A percentile compares a stretch with the other conserved stretches of the same genome.
Conservation (phyloP, 2,329 filamentous ascomycete genomes). For the Pseudopyricularia cyperi region DNA sequence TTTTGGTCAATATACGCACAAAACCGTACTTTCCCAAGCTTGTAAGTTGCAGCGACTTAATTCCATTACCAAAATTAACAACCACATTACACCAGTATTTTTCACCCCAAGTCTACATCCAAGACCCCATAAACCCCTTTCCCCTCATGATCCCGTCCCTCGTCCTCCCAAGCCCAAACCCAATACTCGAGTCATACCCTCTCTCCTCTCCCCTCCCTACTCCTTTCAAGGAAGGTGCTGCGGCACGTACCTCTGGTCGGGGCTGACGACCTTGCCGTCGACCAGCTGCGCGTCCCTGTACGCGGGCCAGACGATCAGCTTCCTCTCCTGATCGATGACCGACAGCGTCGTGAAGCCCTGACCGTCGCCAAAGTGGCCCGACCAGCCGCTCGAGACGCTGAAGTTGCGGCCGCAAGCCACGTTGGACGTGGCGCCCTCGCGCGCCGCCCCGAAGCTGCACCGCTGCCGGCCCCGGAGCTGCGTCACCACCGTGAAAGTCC, state of each 20-base stretch:
- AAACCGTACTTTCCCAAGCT: too few species aligned
- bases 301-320: slow-evolving; percentile 35
- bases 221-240: background rate
- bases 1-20: too few species aligned
- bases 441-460: background rate
- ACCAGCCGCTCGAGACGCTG: slow-evolving; percentile 40
- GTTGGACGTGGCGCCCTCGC: background rate
- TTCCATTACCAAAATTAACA: too few species aligned
- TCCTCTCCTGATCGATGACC: slow-evolving; percentile 28
- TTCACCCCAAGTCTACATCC: too few species aligned
- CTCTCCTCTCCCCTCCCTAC: too few species aligned
- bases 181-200: too few species aligned
- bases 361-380: slow-evolving; percentile 36
- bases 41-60: too few species aligned
- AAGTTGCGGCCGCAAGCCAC: slow-evolving; percentile 24
- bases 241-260: slow-evolving; percentile 28
- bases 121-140: too few species aligned
- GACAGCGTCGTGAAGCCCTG: slow-evolving; percentile 43
- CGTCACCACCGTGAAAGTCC: background rate
- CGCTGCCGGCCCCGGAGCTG: background rate
- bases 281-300: slow-evolving; percentile 39
- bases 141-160: too few species aligned
- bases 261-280: slow-evolving; percentile 28
- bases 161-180: too few species aligned
- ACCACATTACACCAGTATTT: too few species aligned